Evolutionary conservation across 108 stramenopile species (phyloP).

Genomic region (Cyclotella baltica): DNA sequence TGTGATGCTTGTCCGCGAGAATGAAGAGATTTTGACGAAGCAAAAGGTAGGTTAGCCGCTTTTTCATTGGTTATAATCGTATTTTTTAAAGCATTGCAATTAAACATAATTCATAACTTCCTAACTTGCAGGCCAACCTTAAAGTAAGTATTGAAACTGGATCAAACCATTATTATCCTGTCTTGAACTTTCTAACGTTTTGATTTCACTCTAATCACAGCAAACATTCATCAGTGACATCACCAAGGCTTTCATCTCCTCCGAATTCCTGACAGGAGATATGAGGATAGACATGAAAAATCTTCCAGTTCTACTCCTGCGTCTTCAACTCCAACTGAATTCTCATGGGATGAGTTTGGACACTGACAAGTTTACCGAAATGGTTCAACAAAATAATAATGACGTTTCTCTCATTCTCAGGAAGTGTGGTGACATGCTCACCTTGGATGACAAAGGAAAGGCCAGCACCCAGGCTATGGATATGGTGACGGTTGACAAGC

Average conservation of each 20-base stretch:
- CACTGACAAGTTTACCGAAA: background rate
- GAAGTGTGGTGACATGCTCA: background rate
- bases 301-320: background rate
- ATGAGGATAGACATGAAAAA: slow-evolving; percentile 7
- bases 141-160: too few relatives aligned
- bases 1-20: slow-evolving; percentile 1
- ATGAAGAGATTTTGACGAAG: slow-evolving; percentile 2
- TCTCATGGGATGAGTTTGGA: background rate
- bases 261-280: background rate
- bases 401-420: background rate
- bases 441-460: background rate
- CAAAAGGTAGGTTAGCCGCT: too few relatives aligned
- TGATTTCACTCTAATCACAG: background rate
- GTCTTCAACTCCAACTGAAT: background rate
- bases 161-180: too few relatives aligned
- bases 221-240: slow-evolving; percentile 3
- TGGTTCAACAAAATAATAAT: slow-evolving; percentile 3
- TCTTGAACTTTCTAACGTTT: background rate
- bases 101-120: too few relatives aligned
- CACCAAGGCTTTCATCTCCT: slow-evolving; percentile 3
- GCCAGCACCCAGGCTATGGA: background rate
- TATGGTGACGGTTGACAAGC: background rate
- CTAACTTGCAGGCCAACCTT: too few relatives aligned
- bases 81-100: too few relatives aligned
- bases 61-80: too few relatives aligned